These are phyloP conservation scores for Emydomyces testavorans DNA, from an alignment of 2,329 filamentous ascomycete species.

Conservation along the genomic window DNA sequence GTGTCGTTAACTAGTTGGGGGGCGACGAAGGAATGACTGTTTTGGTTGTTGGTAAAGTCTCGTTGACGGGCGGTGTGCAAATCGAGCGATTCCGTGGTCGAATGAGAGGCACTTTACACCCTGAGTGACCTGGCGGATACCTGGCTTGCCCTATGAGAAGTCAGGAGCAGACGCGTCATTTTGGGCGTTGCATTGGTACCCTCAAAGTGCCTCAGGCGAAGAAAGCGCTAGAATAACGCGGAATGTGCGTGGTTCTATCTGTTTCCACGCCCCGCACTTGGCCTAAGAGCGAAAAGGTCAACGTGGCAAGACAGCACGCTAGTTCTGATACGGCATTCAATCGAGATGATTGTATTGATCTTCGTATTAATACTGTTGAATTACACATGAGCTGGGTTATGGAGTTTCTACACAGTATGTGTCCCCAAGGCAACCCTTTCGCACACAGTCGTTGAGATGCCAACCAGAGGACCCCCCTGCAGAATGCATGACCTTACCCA, in stretches of 20 bases:
- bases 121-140: constrained; percentile 6
- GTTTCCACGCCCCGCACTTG: constrained; percentile 7
- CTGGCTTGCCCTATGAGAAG: not conserved
- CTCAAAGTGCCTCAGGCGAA: not conserved
- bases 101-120: not conserved
- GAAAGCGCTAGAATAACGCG: constrained; percentile 9
- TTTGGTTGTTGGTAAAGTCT: constrained; percentile 4
- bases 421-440: not conserved
- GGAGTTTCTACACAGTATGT: no score
- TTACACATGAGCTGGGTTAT: no score
- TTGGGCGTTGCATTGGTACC: constrained; percentile 10
- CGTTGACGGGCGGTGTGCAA: constrained; percentile 4
- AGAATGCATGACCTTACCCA: no score
- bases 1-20: no score
- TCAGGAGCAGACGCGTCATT: constrained; percentile 3
- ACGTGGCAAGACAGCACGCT: constrained; percentile 4
- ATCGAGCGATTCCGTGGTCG: constrained; percentile 1
- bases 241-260: constrained; percentile 8
- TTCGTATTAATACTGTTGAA: not conserved
- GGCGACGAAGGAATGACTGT: constrained; percentile 17
- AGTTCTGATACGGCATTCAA: not conserved
- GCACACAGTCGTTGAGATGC: not conserved
- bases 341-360: not conserved
- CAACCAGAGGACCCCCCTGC: not conserved
- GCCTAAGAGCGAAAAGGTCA: not conserved